Conservation (phyloP, 148 eudicot species). For the Oxyria digyna region DNA sequence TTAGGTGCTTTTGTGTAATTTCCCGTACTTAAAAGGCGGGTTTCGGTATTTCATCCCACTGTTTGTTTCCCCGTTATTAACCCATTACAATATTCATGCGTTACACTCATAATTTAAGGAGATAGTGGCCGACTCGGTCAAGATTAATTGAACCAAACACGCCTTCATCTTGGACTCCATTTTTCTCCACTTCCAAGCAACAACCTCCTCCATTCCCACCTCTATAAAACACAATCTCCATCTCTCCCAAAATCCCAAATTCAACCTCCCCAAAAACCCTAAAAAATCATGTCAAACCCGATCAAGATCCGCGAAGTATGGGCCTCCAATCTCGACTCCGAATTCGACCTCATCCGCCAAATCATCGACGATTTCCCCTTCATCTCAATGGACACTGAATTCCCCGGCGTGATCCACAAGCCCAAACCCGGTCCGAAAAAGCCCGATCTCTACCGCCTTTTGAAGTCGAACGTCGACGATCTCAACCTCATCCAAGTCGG, state of each 20-base stretch:
- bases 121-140: neutral
- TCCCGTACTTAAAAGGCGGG: neutral
- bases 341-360: constrained; percentile 6
- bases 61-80: neutral
- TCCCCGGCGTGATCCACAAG: constrained; percentile 18
- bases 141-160: constrained; percentile 5
- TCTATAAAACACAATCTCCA: constrained; percentile 8
- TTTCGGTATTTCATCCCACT: neutral
- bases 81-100: neutral
- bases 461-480: constrained; percentile 45
- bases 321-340: constrained; percentile 12
- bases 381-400: constrained; percentile 20
- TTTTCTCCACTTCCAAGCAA: constrained; percentile 17
- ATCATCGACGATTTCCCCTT: constrained; percentile 11
- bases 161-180: constrained; percentile 7
- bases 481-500: constrained; percentile 50
- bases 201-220: neutral
- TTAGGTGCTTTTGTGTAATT: neutral
- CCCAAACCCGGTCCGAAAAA: neutral
- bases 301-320: constrained; percentile 16
- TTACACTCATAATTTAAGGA: neutral
- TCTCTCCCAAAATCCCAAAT: neutral
- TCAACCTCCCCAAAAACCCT: neutral
- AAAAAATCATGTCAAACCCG: constrained; percentile 6
- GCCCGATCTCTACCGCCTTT: constrained; percentile 20